phyloP scores from a whole-genome alignment of 306 rosid species.

The Prunus persica region Prunus_persica_NCBIv2 NC_034014.1:3918001-3918500 shows the following conservation, averaged over 20 bases:
- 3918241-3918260: conserved; percentile 32
- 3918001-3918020: not conserved
- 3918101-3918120: not conserved
- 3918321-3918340: conserved; percentile 32
- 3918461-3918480: conserved; percentile 98
- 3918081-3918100: not conserved
- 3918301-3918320: conserved; percentile 10
- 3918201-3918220: conserved; percentile 30
- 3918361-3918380: conserved; percentile 87
- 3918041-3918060: conserved; percentile 1
- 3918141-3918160: not conserved
- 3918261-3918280: conserved; percentile 42
- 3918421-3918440: conserved; percentile 64
- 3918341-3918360: conserved; percentile 69
- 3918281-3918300: conserved; percentile 20
- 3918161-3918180: conserved; percentile 51
- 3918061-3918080: not conserved
- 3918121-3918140: not conserved
- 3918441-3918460: conserved; percentile 93
- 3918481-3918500: conserved; percentile 95
- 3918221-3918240: conserved; percentile 24
- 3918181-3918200: conserved; percentile 47
- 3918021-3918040: not conserved
- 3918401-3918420: conserved; percentile 80
- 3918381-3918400: conserved; percentile 96